Evolutionary conservation across 768 basidiomycete genomes (phyloP), one percentile per base, ranked within the genome.

Genomic region (Butyriboletus loyo): DNA sequence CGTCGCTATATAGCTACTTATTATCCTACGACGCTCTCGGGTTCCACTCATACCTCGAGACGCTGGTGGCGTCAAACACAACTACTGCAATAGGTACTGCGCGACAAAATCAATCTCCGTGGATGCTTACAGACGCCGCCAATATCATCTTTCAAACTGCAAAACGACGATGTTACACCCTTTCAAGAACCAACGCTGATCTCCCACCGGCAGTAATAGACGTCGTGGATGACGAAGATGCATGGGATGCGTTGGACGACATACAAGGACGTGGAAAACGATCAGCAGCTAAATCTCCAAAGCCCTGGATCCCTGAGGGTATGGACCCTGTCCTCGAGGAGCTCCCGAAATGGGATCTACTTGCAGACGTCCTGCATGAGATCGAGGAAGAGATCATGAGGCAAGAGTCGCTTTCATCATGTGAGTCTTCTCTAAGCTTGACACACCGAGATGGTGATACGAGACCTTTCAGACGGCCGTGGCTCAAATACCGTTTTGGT

Each of bases 121-220:
- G 92, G 97, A 83, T 98, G 70, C 82, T 93, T 49, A 94, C 91
- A 7, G 92, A 97, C 56, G 87, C 93, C 0, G 95, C 95, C 10
- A 85, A 95, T 61, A 77, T 83, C 27, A 89, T 99, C 30, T 90
- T 98, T 66, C 80, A 82, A 56, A 77, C 79, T 7, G 91, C 93
- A 1, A 87, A 88, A 65, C 78, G 83, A 19, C 73, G 94, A n/a
- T 94, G 91, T 54, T 97, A 92, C 61, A 77, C 77, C 3, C 74
- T 83, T 43, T 72, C 65, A 7, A 73, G 62, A 31, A 58, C 64
- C 7, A 53, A 60, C 24, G 67, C 61, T 19, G 60, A 61, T 38
- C 27, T 52, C 11, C 17, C 58, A 30, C 38, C 64, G 42, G 64
- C 61, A 9, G 68, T 75, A 0, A 67, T 75, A 24, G 78, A 82